Base-by-base conservation (phyloP, 2,329 filamentous ascomycete species). In the Calonectria leucothoes region DNA sequence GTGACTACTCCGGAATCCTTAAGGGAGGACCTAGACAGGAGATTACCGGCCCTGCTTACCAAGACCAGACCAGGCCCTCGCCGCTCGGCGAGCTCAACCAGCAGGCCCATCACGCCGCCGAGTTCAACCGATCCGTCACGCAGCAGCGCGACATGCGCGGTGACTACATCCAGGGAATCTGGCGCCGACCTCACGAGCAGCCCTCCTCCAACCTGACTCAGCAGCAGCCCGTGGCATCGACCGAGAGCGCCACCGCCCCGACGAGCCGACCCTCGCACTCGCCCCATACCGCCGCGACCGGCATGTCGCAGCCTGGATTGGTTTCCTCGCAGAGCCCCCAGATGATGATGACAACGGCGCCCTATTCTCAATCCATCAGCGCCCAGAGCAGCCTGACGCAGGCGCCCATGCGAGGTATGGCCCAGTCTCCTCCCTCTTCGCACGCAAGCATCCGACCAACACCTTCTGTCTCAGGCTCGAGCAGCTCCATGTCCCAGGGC, bases 11-110 rank as follows among this genome's bases (percentile, higher is more conserved):
- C 80, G 93, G 91, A 81, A 94, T 98, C 76, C 86, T 91, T 74
- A 91, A 91, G 82, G 93, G 94, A 74, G 94, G 95, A 67, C 94
- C 95, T 27, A 92, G 96, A 76, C 97, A 98, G 85, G 97, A 98
- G 82, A 92, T 98, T 75, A 92, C 94, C 17, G 97, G 96, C 29
- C 92, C 94, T 45, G 89, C 95, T 12, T 99, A 98, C 85, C 93
- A 96, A 83, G 97, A 98, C 82, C 91, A 95, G 78, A 94, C 93
- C 11, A 92, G 96, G 82, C 89, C 95, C 14, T 94, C 93, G 75
- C 91, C 93, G 35, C 89, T 94, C 33, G 88, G 91, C 59, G 96
- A 98, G 80, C 92, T 98, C 68, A 89, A 97, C 76, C 93, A 94
- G 57, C 95, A 98, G 83, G 95, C 95, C 33, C 92, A 95, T 65